phyloP scores from a whole-genome alignment of 306 rosid species.

The Vicia faba region DNA sequence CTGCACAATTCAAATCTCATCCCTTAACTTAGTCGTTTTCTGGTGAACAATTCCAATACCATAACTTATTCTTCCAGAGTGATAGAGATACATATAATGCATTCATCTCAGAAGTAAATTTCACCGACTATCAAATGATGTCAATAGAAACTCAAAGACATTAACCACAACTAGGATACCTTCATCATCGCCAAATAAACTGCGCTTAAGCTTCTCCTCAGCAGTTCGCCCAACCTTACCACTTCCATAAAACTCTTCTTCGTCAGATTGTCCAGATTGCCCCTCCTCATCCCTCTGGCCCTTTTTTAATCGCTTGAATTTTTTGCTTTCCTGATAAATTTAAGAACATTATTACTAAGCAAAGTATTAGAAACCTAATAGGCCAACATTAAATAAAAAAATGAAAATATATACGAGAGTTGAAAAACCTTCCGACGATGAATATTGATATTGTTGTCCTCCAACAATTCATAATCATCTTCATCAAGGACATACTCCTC shows the following conservation, averaged over 20 bases:
- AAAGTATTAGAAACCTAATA: conserved; percentile 9
- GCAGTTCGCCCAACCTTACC: conserved; percentile 92
- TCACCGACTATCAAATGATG: conserved; percentile 11
- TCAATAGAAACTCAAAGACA: conserved; percentile 30
- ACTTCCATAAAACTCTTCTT: conserved; percentile 78
- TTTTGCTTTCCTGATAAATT: conserved; percentile 64
- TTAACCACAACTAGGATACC: conserved; percentile 46
- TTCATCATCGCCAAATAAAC: conserved; percentile 89
- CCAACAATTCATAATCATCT: conserved; percentile 91
- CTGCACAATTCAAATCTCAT: conserved; percentile 1
- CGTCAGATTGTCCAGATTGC: conserved; percentile 76
- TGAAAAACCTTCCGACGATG: conserved; percentile 81
- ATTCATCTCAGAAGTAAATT: conserved; percentile 1
- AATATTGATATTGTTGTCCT: conserved; percentile 87
- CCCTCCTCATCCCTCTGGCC: conserved; percentile 76
- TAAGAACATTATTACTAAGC: neutral
- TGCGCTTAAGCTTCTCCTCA: conserved; percentile 86
- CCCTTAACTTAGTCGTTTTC: no score
- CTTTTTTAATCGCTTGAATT: conserved; percentile 85
- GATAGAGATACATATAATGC: neutral
- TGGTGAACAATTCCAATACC: no score
- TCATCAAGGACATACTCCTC: conserved; percentile 94
- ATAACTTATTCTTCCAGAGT: no score
- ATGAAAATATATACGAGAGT: neutral
- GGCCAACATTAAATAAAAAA: neutral